Conservation (phyloP, 495 filamentous ascomycete genomes). For the Neurospora sp. region DNA sequence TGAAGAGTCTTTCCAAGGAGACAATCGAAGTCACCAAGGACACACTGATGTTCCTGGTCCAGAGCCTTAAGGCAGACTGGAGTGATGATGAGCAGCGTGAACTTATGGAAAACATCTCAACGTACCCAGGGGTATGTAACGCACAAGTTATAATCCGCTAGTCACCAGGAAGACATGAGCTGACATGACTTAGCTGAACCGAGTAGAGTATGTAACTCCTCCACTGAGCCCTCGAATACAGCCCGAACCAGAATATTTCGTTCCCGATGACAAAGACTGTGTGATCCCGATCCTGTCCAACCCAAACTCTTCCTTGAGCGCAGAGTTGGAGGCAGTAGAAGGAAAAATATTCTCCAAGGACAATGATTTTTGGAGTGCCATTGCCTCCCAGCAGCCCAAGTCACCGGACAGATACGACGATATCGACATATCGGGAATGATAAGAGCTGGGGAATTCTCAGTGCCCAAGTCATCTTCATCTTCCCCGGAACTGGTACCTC, state of each 20-base stretch:
- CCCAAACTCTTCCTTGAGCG: conserved; percentile 30
- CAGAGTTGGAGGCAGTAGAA: conserved; percentile 41
- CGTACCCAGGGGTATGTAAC: conserved; percentile 27
- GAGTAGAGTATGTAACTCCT: conserved; percentile 40
- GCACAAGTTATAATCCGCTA: neutral
- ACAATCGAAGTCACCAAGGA: conserved; percentile 12
- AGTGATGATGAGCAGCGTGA: conserved; percentile 22
- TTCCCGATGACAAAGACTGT: conserved; percentile 37
- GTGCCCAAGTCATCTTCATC: neutral
- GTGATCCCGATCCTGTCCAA: conserved; percentile 46
- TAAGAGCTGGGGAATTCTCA: conserved; percentile 13
- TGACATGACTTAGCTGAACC: conserved; percentile 10
- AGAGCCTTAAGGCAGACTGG: conserved; percentile 27
- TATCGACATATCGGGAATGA: conserved; percentile 14
- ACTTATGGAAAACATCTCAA: conserved; percentile 20
- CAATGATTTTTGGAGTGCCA: conserved; percentile 10
- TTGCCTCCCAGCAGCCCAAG: neutral
- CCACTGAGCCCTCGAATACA: conserved; percentile 44
- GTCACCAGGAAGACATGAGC: neutral
- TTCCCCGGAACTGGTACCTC: conserved; percentile 1
- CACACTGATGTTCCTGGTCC: conserved; percentile 9
- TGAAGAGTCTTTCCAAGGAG: conserved; percentile 6
- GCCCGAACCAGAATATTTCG: conserved; percentile 24
- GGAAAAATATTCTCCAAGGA: conserved; percentile 12
- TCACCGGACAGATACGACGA: conserved; percentile 14